Conservation (phyloP, 2,329 filamentous ascomycete genomes). For the Talaromyces sp. region DNA sequence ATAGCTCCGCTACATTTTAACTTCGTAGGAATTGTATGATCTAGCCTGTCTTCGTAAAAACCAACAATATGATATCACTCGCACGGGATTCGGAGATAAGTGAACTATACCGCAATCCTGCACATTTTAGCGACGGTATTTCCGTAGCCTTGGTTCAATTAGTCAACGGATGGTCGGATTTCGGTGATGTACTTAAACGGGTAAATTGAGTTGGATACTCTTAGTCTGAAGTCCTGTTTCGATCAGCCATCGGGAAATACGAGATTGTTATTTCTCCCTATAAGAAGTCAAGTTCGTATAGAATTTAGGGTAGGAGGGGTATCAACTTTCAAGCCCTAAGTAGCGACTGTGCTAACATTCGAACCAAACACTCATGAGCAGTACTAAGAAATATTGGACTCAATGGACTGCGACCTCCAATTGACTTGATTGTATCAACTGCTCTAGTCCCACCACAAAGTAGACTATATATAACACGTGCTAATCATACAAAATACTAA, state of each 20-base stretch:
- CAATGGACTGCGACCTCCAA: background rate
- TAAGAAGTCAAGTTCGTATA: background rate
- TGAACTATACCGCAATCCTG: background rate
- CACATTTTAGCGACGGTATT: background rate
- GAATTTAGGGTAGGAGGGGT: background rate
- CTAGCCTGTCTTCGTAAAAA: background rate
- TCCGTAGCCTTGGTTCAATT: background rate
- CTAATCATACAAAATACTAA: constrained; percentile 16
- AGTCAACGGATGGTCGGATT: background rate
- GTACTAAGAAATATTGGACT: background rate
- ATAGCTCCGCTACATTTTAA: too few species aligned
- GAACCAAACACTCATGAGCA: background rate
- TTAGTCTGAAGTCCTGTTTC: background rate
- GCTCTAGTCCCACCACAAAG: background rate
- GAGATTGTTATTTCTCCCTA: background rate
- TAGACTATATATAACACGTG: constrained; percentile 5
- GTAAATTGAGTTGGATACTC: background rate
- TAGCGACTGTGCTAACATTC: background rate
- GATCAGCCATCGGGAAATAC: background rate
- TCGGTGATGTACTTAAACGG: background rate
- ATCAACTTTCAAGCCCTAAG: background rate
- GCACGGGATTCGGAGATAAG: background rate
- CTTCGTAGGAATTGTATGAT: background rate
- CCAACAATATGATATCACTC: too few species aligned
- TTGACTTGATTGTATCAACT: constrained; percentile 6